These are phyloP conservation scores for Triticum turgidum DNA, from an alignment of 176 grass and related monocot genomes.

Conservation along the genomic window DNA sequence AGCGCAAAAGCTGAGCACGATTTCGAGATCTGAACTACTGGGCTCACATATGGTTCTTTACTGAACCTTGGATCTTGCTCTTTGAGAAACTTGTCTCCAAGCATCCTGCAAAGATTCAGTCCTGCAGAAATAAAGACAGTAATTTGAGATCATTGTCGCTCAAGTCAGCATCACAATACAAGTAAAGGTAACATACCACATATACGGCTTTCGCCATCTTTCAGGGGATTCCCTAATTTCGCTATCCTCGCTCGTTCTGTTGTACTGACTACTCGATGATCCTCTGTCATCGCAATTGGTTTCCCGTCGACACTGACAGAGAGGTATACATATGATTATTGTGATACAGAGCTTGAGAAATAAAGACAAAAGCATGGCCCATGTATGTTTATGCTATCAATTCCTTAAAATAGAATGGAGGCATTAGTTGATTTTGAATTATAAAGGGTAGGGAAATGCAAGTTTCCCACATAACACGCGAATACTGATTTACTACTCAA, in stretches of 20 bases:
- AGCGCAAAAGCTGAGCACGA: conserved; percentile 54
- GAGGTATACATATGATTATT: conserved; percentile 4
- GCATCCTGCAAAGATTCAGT: conserved; percentile 71
- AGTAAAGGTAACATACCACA: conserved; percentile 42
- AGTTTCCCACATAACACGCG: not conserved
- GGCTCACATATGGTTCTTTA: conserved; percentile 68
- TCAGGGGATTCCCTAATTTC: conserved; percentile 55
- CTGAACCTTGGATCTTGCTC: conserved; percentile 71
- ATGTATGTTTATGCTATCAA: conserved; percentile 4
- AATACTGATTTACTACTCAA: not conserved
- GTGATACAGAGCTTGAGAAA: not conserved
- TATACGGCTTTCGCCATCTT: conserved; percentile 70
- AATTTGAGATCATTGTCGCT: conserved; percentile 5
- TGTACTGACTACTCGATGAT: conserved; percentile 60
- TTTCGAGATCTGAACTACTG: conserved; percentile 46
- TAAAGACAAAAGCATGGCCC: not conserved
- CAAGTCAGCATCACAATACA: not conserved
- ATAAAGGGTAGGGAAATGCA: not conserved
- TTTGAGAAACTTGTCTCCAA: conserved; percentile 76
- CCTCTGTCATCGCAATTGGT: conserved; percentile 59
- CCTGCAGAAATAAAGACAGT: conserved; percentile 40
- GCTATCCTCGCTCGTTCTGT: conserved; percentile 49
- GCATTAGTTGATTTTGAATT: conserved; percentile 15
- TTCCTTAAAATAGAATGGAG: not conserved
- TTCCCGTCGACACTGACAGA: conserved; percentile 53